phyloP scores from a whole-genome alignment of 306 rosid species.

The Rosa persica region DNA sequence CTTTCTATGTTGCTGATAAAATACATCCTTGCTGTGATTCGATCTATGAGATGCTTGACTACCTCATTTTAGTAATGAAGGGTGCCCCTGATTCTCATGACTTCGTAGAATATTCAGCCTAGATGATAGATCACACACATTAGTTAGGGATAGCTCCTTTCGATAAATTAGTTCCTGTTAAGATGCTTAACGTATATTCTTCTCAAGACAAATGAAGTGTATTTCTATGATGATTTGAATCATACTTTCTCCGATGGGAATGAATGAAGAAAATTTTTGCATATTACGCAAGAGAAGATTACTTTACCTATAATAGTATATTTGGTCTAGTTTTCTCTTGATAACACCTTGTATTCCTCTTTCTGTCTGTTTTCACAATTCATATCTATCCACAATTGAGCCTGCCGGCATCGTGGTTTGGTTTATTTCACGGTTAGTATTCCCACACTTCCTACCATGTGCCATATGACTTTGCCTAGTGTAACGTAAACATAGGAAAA shows the following conservation, averaged over 20 bases:
- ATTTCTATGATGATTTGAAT: not conserved
- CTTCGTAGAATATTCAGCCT: slow-evolving; percentile 18
- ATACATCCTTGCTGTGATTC: slow-evolving; percentile 61
- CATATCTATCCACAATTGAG: not conserved
- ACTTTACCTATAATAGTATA: not conserved
- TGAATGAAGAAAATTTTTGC: not conserved
- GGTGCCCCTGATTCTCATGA: slow-evolving; percentile 35
- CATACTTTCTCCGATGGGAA: not conserved
- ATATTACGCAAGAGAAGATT: not conserved
- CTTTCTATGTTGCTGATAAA: slow-evolving; percentile 73
- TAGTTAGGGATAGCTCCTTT: not conserved
- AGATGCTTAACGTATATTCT: not conserved
- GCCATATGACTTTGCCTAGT: slow-evolving; percentile 2
- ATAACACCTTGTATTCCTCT: not conserved
- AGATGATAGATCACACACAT: not conserved
- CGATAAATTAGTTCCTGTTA: not conserved
- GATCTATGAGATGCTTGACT: slow-evolving; percentile 56
- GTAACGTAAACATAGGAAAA: not conserved
- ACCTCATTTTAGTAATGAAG: slow-evolving; percentile 53
- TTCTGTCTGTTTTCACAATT: not conserved
- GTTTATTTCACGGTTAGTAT: not conserved
- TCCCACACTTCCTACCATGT: not conserved
- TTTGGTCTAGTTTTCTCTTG: not conserved
- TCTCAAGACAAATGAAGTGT: not conserved
- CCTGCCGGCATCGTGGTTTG: not conserved